Percentiles rank a stretch among this genome's conserved stretches.
These are phyloP conservation scores for Mallotus japonicus DNA, from an alignment of 441 rosid genomes.

Conservation along the genomic window DNA sequence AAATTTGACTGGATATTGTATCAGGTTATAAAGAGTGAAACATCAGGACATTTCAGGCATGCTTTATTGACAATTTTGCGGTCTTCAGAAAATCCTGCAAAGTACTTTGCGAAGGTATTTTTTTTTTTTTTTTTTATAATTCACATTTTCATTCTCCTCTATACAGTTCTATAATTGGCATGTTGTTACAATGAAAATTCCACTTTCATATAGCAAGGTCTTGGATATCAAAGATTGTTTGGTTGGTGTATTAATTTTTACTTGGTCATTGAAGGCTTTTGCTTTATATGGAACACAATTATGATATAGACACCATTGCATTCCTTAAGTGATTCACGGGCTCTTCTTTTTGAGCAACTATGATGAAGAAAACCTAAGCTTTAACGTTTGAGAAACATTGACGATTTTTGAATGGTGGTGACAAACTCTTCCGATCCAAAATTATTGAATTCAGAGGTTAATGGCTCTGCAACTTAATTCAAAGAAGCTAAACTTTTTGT, in stretches of 20 bases:
- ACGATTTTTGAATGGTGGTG: too few species aligned
- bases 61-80: conserved; percentile 51
- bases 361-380: not conserved
- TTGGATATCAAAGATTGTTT: not conserved
- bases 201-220: too few species aligned
- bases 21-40: conserved; percentile 58
- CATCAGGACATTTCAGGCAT: conserved; percentile 51
- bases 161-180: not conserved
- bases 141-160: not conserved
- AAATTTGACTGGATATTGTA: conserved; percentile 8
- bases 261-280: not conserved
- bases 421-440: too few species aligned
- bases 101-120: conserved; percentile 59
- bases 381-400: too few species aligned
- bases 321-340: too few species aligned
- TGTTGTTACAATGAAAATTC: not conserved
- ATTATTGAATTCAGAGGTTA: not conserved
- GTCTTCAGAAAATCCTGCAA: conserved; percentile 54
- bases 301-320: not conserved
- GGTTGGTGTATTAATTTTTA: not conserved
- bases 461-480: not conserved
- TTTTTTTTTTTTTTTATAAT: not conserved
- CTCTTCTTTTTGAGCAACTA: not conserved
- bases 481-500: not conserved
- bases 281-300: not conserved